phyloP scores from a whole-genome alignment of 148 eudicot genomes.

The Simmondsia chinensis region DNA sequence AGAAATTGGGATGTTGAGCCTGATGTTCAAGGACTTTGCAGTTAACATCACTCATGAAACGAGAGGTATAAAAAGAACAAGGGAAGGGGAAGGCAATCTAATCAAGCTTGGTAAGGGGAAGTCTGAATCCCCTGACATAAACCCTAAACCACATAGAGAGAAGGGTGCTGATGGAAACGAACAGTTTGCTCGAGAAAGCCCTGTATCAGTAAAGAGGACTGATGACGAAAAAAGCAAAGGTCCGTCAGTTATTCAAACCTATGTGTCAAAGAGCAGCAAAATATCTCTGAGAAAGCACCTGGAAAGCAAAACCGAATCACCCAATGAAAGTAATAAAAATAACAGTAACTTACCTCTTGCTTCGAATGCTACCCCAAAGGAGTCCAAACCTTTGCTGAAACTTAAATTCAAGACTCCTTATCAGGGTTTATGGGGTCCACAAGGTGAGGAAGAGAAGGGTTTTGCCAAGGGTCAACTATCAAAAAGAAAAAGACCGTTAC shows the following conservation, averaged over 20 bases:
- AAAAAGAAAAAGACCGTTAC: constrained; percentile 66
- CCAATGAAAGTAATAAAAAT: constrained; percentile 26
- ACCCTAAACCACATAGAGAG: constrained; percentile 27
- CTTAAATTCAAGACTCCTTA: constrained; percentile 72
- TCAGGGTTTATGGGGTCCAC: constrained; percentile 40
- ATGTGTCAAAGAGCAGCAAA: constrained; percentile 30
- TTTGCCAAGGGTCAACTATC: constrained; percentile 85
- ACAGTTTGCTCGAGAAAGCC: constrained; percentile 25
- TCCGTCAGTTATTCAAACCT: constrained; percentile 23
- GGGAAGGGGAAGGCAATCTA: constrained; percentile 36
- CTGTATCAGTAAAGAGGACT: constrained; percentile 21
- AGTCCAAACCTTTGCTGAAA: constrained; percentile 61
- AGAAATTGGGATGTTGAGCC: too few relatives aligned
- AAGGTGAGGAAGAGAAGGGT: constrained; percentile 59
- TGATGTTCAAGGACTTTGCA: constrained; percentile 37
- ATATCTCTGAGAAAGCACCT: constrained; percentile 30
- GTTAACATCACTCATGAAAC: constrained; percentile 21
- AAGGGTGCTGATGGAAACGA: constrained; percentile 20
- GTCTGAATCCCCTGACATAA: constrained; percentile 22
- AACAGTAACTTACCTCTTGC: constrained; percentile 16
- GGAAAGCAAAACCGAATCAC: constrained; percentile 23
- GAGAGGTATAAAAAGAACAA: constrained; percentile 26
- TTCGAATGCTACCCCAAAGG: constrained; percentile 37
- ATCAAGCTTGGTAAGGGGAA: constrained; percentile 56
- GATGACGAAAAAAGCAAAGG: constrained; percentile 24